A percentile compares a stretch with the other conserved stretches of the same genome.
Conservation (phyloP, 2,329 filamentous ascomycete species). For the Cytospora paraplurivora region DNA sequence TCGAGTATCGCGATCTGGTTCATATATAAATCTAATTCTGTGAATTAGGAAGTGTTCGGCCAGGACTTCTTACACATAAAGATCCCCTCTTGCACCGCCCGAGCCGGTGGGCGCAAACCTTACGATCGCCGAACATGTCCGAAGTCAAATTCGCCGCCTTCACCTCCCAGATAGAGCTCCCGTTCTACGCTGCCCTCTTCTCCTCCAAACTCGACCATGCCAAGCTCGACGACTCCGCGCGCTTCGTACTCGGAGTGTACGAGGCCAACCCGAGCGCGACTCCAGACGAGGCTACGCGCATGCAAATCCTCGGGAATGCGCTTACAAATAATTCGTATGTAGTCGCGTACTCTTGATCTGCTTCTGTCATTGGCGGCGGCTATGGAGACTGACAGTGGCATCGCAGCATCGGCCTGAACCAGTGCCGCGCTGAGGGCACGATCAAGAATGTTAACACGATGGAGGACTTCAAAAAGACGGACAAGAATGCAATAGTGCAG, state of each 20-base stretch:
- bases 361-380: background rate
- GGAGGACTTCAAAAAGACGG: slow-evolving; percentile 84
- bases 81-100: background rate
- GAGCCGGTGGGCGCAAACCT: slow-evolving; percentile 2
- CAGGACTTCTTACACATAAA: background rate
- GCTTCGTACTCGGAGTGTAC: slow-evolving; percentile 84
- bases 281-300: slow-evolving; percentile 76
- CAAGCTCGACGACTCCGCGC: slow-evolving; percentile 91
- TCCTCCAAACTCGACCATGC: slow-evolving; percentile 94
- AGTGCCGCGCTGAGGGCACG: slow-evolving; percentile 84
- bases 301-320: slow-evolving; percentile 88
- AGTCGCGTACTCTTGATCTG: background rate
- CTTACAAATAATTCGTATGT: slow-evolving; percentile 81
- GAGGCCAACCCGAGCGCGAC: slow-evolving; percentile 74
- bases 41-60: background rate
- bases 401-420: slow-evolving; percentile 65
- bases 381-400: slow-evolving; percentile 20
- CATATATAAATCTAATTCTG: background rate
- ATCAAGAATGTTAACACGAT: slow-evolving; percentile 97
- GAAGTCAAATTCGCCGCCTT: slow-evolving; percentile 78
- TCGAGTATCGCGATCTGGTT: background rate
- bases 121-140: slow-evolving; percentile 48
- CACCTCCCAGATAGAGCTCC: slow-evolving; percentile 89
- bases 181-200: slow-evolving; percentile 93
- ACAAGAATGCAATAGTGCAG: slow-evolving; percentile 77